Evolutionary conservation across 257 asterid species (phyloP), one percentile per base, ranked within the genome.

Genomic region (Misopates orontium): DNA sequence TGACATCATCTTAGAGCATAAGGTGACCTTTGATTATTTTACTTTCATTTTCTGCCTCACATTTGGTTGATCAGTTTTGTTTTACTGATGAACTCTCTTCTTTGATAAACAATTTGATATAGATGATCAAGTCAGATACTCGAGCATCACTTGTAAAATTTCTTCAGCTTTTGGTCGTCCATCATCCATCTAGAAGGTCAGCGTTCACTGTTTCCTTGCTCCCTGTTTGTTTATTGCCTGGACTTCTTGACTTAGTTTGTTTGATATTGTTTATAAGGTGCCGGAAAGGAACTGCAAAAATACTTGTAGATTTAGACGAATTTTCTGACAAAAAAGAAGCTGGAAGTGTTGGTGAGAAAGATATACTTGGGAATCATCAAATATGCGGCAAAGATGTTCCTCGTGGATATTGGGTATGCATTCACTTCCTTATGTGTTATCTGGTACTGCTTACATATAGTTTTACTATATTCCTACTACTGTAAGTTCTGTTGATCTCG

Each of bases 161-260:
- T 79, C 79, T 94, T 71, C 97, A 94, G 71, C 92, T 94, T 82
- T 79, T 90, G 79, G 96, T 83, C 73, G 87, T 84, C 64, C 97
- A 94, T 83, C 99, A 94, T 79, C 99, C 99, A 17, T 90, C 99
- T 41, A 84, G 85, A 80, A 83, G 96, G 99, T 88, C 74, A 60
- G 70, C 69, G 15, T 60, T 24, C 49, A 13, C 25, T 48, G 49
- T 49, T 58, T 44, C 15, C 28, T 24, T 54, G 60, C 40, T 36
- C 44, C 52, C 41, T 64, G 24, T 61, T 22, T 49, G 47, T 49
- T 41, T 39, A 50, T 56, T 58, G 16, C 31, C 31, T 22, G 44
- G 47, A n/a, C 61, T 71, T 28, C 53, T 25, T 40, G 57, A 3
- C 14, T 32, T 70, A 72, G 60, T 63, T 44, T 73, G 49, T 53